Evolutionary conservation across 306 rosid species (phyloP).

Genomic region (Malus fusca): DNA sequence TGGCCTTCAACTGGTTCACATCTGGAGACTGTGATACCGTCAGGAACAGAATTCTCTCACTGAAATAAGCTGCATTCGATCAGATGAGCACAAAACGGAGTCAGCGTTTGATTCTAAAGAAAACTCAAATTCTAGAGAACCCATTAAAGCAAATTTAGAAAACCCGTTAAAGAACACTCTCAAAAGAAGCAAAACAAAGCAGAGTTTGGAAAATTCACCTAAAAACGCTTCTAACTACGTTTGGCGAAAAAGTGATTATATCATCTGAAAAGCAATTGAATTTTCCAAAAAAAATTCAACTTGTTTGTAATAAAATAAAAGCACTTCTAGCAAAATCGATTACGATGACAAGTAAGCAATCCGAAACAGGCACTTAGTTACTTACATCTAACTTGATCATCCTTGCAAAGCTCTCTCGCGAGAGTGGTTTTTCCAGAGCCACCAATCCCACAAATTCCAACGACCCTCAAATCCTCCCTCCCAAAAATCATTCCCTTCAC

Average conservation of each 20-base stretch:
- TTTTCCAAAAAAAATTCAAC: too few relatives aligned
- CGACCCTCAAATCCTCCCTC: constrained; percentile 35
- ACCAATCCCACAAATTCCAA: constrained; percentile 76
- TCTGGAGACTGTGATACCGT: constrained; percentile 90
- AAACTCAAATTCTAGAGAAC: not conserved
- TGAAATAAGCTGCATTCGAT: constrained; percentile 47
- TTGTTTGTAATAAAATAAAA: too few relatives aligned
- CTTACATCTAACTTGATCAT: constrained; percentile 70
- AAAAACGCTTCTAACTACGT: too few relatives aligned
- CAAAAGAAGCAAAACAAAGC: not conserved
- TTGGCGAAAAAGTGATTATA: too few relatives aligned
- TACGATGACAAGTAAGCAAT: too few relatives aligned
- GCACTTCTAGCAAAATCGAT: too few relatives aligned
- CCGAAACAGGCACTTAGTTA: not conserved
- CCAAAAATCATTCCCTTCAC: constrained; percentile 52
- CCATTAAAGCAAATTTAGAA: not conserved
- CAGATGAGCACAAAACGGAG: not conserved
- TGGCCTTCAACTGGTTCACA: constrained; percentile 50
- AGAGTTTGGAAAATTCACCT: not conserved
- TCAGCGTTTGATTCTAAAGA: not conserved
- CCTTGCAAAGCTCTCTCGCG: constrained; percentile 62
- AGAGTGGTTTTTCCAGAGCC: constrained; percentile 96
- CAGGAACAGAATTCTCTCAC: constrained; percentile 60
- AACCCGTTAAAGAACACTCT: not conserved
- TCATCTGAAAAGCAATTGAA: too few relatives aligned